These are phyloP conservation scores for Rutstroemia sp. DNA, from an alignment of 2,329 filamentous ascomycete species.

Conservation along the genomic window DNA sequence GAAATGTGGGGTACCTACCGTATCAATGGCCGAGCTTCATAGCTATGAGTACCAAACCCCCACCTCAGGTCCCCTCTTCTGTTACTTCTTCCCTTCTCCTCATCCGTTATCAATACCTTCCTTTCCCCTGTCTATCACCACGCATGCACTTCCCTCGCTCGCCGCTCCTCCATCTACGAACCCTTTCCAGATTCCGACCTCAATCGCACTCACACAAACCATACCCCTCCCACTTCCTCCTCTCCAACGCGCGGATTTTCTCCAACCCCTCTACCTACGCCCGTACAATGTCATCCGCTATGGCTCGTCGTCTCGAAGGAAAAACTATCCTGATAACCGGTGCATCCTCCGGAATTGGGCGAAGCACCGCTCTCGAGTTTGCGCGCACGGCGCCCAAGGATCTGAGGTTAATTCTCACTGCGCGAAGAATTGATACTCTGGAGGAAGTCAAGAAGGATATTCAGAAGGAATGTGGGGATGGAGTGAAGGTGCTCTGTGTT, in stretches of 20 bases:
- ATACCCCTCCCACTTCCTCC: background rate
- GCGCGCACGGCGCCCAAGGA: slow-evolving; percentile 74
- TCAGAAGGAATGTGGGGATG: slow-evolving; percentile 64
- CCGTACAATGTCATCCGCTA: slow-evolving; percentile 56
- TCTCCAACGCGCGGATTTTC: background rate
- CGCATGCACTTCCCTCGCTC: background rate
- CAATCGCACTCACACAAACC: background rate
- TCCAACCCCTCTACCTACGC: background rate
- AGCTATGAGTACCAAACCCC: slow-evolving; percentile 1
- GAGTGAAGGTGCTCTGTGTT: slow-evolving; percentile 74
- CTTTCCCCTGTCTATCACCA: background rate
- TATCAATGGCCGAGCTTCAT: background rate
- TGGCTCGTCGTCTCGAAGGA: slow-evolving; percentile 77
- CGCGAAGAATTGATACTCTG: slow-evolving; percentile 74
- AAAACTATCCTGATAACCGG: slow-evolving; percentile 92
- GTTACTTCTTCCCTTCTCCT: background rate
- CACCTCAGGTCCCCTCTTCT: background rate
- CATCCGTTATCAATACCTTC: background rate
- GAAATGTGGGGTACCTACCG: slow-evolving; percentile 3
- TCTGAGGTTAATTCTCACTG: slow-evolving; percentile 80
- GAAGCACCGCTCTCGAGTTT: slow-evolving; percentile 80
- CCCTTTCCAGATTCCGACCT: background rate
- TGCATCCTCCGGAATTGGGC: slow-evolving; percentile 87
- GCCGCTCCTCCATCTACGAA: background rate
- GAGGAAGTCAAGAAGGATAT: slow-evolving; percentile 73